Evolutionary conservation across 2,329 filamentous ascomycete genomes (phyloP), one percentile per base, ranked within the genome.

Genomic region (Fusarium piperis): DNA sequence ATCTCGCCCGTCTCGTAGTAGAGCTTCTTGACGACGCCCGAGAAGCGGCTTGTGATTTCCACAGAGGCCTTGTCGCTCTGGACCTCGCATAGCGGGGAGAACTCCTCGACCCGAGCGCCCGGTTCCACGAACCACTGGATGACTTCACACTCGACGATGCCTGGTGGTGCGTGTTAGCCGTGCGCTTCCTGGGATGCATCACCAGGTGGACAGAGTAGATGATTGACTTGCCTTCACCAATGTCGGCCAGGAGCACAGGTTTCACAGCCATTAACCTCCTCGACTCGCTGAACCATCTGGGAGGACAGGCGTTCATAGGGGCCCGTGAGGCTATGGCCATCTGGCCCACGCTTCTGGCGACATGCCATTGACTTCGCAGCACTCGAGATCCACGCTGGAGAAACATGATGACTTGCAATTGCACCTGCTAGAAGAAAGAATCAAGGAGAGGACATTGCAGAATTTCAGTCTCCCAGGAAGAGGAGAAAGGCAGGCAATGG

Each of bases 121-220:
- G 97, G 94, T 83, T 98, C 93, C 73, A 99, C 95, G 81, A 98
- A 99, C 96, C 96, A 99, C 85, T 99, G 96, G 78, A 98, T 98
- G 78, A 99, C 94, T 83, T 99, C 96, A 79, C 96, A 97, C 84
- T 99, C 96, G 79, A 96, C 95, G 78, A 98, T 99, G 62, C 96
- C 96, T 96, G 76, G 44, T 4, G 38, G 44, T 4, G 38, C 23
- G 41, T 63, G 62, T 77, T 63, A 76, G 73, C 65, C 51, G 15
- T 35, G 33, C 51, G 10, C 18, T 38, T 39, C 23, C 26, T 18
- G 44, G 38, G 20, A n/a, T n/a, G 16, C 30, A 56, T 33, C 16
- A 35, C 51, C 16, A 18, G 13, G 7, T 3, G 28, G 8, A n/a
- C 3, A 11, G 46, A 53, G 16, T 20, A 39, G 12, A 53, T 13